These are phyloP conservation scores for Licmophora abbreviata DNA, from an alignment of 108 stramenopile genomes.

Conservation along the genomic window DNA sequence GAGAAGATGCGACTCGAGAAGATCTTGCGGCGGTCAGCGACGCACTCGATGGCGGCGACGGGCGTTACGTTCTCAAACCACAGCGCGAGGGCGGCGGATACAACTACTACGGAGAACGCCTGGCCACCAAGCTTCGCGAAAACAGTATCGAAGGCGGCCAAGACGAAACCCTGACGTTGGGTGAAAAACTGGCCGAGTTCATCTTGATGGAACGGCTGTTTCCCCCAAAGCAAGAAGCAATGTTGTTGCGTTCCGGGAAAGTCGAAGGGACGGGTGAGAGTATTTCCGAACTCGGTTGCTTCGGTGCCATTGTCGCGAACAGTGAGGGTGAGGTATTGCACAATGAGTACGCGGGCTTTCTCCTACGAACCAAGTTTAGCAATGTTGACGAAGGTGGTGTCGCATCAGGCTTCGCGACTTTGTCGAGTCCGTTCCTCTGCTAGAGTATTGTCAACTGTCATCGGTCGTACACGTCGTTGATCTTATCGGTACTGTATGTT, in stretches of 20 bases:
- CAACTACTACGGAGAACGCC: conserved; percentile 87
- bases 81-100: conserved; percentile 99
- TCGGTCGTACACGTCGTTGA: too few species aligned
- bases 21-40: conserved; percentile 58
- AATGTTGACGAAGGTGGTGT: conserved; percentile 87
- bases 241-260: conserved; percentile 57
- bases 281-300: conserved; percentile 75
- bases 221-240: conserved; percentile 65
- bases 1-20: conserved; percentile 55
- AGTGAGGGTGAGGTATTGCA: conserved; percentile 45
- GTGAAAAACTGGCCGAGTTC: conserved; percentile 56
- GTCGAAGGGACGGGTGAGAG: conserved; percentile 71
- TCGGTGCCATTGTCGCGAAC: conserved; percentile 49
- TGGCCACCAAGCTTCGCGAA: conserved; percentile 44
- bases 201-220: conserved; percentile 85
- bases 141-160: conserved; percentile 22
- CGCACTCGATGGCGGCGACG: conserved; percentile 49
- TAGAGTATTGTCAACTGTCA: too few species aligned
- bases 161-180: conserved; percentile 14
- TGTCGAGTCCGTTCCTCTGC: conserved; percentile 78
- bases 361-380: conserved; percentile 76
- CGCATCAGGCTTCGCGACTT: conserved; percentile 76
- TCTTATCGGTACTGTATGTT: too few species aligned
- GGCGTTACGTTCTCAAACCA: conserved; percentile 93
- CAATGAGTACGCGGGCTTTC: conserved; percentile 71